These are phyloP conservation scores for Auricularia cornea DNA, from an alignment of 768 basidiomycete genomes.

Conservation along the genomic window DNA sequence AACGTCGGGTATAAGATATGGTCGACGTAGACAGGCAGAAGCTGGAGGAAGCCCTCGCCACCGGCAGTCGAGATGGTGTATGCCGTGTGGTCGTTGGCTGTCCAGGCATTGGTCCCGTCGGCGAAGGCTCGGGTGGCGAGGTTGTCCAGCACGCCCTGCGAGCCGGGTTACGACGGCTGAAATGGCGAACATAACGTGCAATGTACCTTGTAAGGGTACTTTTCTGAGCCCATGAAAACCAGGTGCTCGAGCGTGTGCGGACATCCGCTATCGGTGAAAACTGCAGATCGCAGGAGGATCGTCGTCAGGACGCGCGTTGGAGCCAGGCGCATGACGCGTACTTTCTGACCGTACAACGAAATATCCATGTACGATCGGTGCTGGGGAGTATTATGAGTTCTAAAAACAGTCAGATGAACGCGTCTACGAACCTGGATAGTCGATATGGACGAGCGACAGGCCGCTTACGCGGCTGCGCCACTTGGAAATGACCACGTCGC, in stretches of 20 bases:
- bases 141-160: slow-evolving; percentile 75
- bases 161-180: neutral
- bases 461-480: slow-evolving; percentile 85
- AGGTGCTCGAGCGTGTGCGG: slow-evolving; percentile 95
- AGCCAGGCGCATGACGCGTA: slow-evolving; percentile 25
- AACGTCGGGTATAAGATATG: slow-evolving; percentile 96
- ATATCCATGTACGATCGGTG: slow-evolving; percentile 84
- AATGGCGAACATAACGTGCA: neutral
- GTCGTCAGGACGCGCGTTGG: neutral
- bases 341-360: slow-evolving; percentile 89
- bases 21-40: slow-evolving; percentile 86
- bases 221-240: slow-evolving; percentile 92
- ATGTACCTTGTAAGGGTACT: slow-evolving; percentile 80
- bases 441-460: slow-evolving; percentile 82
- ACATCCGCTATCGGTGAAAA: slow-evolving; percentile 90
- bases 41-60: slow-evolving; percentile 79
- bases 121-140: slow-evolving; percentile 92
- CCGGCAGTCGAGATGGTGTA: slow-evolving; percentile 97
- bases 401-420: neutral
- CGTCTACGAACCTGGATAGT: slow-evolving; percentile 63
- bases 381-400: slow-evolving; percentile 26
- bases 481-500: slow-evolving; percentile 75
- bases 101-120: slow-evolving; percentile 94
- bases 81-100: slow-evolving; percentile 88
- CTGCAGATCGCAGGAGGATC: slow-evolving; percentile 29